Evolutionary conservation across 2,329 filamentous ascomycete genomes (phyloP).

Genomic region (Fusarium xylarioides): DNA sequence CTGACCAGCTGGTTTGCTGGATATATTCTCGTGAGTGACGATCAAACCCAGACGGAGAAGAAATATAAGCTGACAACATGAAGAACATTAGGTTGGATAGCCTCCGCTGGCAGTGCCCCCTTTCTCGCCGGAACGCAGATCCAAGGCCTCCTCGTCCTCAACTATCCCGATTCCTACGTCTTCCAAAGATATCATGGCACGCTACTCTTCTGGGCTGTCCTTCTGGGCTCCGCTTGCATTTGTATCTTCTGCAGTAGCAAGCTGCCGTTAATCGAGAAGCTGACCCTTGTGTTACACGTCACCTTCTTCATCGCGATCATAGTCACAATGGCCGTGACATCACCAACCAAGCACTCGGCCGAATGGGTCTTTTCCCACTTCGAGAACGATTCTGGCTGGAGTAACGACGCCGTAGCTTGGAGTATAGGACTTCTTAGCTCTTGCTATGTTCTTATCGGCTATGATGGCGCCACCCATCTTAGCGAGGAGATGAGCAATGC

Average conservation of each 20-base stretch:
- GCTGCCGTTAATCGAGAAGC: slow-evolving; percentile 25
- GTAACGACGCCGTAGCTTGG: slow-evolving; percentile 20
- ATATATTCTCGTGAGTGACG: slow-evolving; percentile 22
- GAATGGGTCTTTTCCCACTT: slow-evolving; percentile 22
- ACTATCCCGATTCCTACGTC: slow-evolving; percentile 19
- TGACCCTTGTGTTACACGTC: not conserved
- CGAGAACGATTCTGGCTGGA: slow-evolving; percentile 34
- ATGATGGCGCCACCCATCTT: slow-evolving; percentile 30
- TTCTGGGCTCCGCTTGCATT: not conserved
- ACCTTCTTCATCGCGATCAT: slow-evolving; percentile 19
- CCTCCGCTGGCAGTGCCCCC: slow-evolving; percentile 19
- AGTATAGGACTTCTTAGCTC: slow-evolving; percentile 33
- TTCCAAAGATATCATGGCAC: slow-evolving; percentile 34
- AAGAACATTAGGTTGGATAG: slow-evolving; percentile 30
- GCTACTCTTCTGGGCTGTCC: slow-evolving; percentile 24
- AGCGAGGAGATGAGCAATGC: slow-evolving; percentile 35
- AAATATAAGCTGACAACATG: not conserved
- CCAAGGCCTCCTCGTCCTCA: slow-evolving; percentile 28
- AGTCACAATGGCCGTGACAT: slow-evolving; percentile 10
- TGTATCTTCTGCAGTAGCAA: slow-evolving; percentile 22
- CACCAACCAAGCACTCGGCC: slow-evolving; percentile 18
- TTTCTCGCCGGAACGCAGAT: slow-evolving; percentile 31
- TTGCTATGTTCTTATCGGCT: slow-evolving; percentile 29
- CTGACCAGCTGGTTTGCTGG: slow-evolving; percentile 24
- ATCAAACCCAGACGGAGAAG: rapidly evolving